phyloP scores from a whole-genome alignment of 78 protist species.

The Cavenderia fasciculata region DNA sequence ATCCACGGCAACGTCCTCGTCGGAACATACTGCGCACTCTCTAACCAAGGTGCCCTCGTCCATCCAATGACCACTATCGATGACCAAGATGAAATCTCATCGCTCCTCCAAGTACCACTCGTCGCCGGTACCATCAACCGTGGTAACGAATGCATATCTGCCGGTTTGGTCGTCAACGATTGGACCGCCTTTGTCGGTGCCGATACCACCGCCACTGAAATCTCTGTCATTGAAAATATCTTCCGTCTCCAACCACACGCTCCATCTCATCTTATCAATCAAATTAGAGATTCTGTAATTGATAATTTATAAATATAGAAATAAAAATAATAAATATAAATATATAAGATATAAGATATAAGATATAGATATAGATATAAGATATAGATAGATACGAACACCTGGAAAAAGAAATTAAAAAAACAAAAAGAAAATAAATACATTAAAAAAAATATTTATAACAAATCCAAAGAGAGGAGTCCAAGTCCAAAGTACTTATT shows the following conservation, averaged over 20 bases:
- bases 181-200: conserved; percentile 98
- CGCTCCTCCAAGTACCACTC: conserved; percentile 95
- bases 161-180: conserved; percentile 96
- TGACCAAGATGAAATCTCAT: conserved; percentile 97
- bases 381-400: no score
- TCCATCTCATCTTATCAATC: conserved; percentile 42
- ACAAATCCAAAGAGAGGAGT: no score
- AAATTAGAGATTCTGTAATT: conserved; percentile 68
- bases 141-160: conserved; percentile 92
- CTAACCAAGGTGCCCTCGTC: conserved; percentile 97
- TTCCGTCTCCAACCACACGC: conserved; percentile 57
- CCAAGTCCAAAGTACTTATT: no score
- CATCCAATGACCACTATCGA: conserved; percentile 95
- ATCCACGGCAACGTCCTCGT: conserved; percentile 96
- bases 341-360: no score
- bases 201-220: conserved; percentile 98
- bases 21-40: conserved; percentile 94
- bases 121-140: conserved; percentile 98
- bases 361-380: no score
- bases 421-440: no score
- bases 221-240: conserved; percentile 91
- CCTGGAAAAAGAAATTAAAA: no score
- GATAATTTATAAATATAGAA: conserved; percentile 58
- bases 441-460: no score
- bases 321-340: neutral